Percentiles rank a stretch among this genome's conserved stretches.
phyloP scores from a whole-genome alignment of 2,329 filamentous ascomycete genomes.

The Fusarium sp. region DNA sequence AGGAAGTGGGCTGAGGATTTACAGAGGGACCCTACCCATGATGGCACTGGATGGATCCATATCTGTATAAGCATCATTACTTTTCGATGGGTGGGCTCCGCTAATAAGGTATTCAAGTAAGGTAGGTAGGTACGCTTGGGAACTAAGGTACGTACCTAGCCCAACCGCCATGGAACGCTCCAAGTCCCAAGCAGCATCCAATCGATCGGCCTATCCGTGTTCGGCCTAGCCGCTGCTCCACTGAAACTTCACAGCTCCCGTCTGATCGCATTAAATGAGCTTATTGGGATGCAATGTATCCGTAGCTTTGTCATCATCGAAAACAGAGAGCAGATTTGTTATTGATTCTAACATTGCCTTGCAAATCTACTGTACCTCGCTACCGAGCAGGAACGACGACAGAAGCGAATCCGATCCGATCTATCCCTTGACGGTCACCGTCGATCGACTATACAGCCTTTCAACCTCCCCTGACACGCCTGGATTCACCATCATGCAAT shows the following conservation, averaged over 20 bases:
- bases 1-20: conserved; percentile 42
- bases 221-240: conserved; percentile 11
- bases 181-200: background rate
- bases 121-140: too few relatives aligned
- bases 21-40: conserved; percentile 14
- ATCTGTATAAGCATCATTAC: conserved; percentile 36
- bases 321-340: conserved; percentile 14
- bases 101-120: background rate
- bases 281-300: conserved; percentile 1
- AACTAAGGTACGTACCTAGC: conserved; percentile 17
- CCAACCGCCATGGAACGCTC: background rate
- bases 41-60: background rate
- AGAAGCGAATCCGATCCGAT: background rate
- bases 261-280: conserved; percentile 7
- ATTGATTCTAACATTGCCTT: background rate
- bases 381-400: background rate
- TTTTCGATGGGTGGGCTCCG: conserved; percentile 28
- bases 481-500: conserved; percentile 45
- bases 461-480: conserved; percentile 9
- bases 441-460: background rate
- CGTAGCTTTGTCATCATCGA: conserved; percentile 35
- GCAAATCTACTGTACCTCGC: background rate
- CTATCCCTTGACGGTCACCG: background rate
- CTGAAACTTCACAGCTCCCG: conserved; percentile 17
- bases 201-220: background rate